Conservation (phyloP, 495 filamentous ascomycete genomes). For the Daldinia concentrica region DNA sequence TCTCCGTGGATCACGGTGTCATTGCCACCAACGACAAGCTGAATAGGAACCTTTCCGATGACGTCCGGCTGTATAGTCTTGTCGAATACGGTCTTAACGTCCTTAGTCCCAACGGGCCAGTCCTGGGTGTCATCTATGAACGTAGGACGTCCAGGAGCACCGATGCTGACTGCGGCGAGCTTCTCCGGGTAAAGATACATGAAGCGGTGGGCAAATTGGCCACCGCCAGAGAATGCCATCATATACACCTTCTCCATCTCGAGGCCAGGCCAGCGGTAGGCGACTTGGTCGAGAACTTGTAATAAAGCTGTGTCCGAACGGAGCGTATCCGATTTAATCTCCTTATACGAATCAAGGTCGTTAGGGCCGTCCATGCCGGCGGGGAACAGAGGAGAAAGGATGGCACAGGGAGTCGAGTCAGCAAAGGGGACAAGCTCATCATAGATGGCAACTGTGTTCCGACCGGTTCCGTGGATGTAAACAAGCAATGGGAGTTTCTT, state of each 20-base stretch:
- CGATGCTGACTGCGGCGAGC: slow-evolving; percentile 33
- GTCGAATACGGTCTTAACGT: slow-evolving; percentile 34
- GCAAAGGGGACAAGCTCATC: slow-evolving; percentile 32
- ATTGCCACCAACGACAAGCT: slow-evolving; percentile 34
- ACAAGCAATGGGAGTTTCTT: slow-evolving; percentile 34
- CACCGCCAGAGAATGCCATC: slow-evolving; percentile 45
- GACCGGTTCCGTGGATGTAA: slow-evolving; percentile 29
- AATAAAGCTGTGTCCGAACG: slow-evolving; percentile 30
- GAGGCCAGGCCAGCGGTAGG: slow-evolving; percentile 38
- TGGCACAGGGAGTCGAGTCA: slow-evolving; percentile 25
- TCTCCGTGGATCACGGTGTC: slow-evolving; percentile 30
- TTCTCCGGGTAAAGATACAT: slow-evolving; percentile 42
- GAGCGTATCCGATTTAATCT: slow-evolving; percentile 14
- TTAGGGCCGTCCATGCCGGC: slow-evolving; percentile 28
- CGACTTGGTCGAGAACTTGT: slow-evolving; percentile 34
- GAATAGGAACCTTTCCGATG: slow-evolving; percentile 32
- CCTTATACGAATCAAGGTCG: slow-evolving; percentile 38
- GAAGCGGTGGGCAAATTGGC: slow-evolving; percentile 42
- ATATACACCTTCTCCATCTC: slow-evolving; percentile 36
- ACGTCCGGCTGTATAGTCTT: slow-evolving; percentile 5
- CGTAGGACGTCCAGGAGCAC: slow-evolving; percentile 36
- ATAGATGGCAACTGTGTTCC: slow-evolving; percentile 16
- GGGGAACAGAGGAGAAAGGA: slow-evolving; percentile 38
- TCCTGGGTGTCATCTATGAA: slow-evolving; percentile 25
- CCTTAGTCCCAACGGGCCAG: slow-evolving; percentile 32